Evolutionary conservation across 2,329 filamentous ascomycete genomes (phyloP), one percentile per base, ranked within the genome.

Genomic region (Sodiomyces alkalinus): DNA sequence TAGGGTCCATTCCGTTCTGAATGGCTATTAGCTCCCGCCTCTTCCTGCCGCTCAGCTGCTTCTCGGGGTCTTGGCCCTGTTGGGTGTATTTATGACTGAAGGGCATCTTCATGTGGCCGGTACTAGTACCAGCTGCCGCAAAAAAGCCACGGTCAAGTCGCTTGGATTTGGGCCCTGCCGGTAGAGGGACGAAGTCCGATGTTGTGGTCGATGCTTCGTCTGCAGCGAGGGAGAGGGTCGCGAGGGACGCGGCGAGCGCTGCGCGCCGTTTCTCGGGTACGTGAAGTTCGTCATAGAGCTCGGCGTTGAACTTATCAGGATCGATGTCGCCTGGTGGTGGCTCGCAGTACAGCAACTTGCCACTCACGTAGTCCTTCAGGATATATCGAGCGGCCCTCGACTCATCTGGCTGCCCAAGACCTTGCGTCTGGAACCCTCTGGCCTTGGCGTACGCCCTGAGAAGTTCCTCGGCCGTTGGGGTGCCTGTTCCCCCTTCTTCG

Each of bases 341-440:
- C 43, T 87, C 77, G 40, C 85, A 90, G 58, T 79, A 96, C 5
- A 96, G 68, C 0, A 98, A 68, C 56, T 94, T 96, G 37, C 90
- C 90, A 48, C 79, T 92, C 41, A 98, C 90, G 46, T 96, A 98
- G 56, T 98, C 90, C 51, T 98, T 98, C 16, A 98, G 68, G 11
- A 98, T 67, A 41, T 82, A 80, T 29, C 90, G 71, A 4, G 87
- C 85, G 6, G 90, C 90, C 42, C 90, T 71, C 2, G 85, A 92
- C 58, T 93, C 85, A 44, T 98, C 90, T 0, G 90, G 87, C 46
- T 90, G 80, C 7, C 90, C 87, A 19, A 81, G 69, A 44, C 90
- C 90, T 30, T 80, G 76, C 5, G 86, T 94, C 33, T 80, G 76
- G 58, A 92, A 98, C 8, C 90, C 90, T 48, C 92, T 67, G 11